phyloP scores from a whole-genome alignment of 371 early-diverging fungal species.

The Lichtheimia ornata region DNA sequence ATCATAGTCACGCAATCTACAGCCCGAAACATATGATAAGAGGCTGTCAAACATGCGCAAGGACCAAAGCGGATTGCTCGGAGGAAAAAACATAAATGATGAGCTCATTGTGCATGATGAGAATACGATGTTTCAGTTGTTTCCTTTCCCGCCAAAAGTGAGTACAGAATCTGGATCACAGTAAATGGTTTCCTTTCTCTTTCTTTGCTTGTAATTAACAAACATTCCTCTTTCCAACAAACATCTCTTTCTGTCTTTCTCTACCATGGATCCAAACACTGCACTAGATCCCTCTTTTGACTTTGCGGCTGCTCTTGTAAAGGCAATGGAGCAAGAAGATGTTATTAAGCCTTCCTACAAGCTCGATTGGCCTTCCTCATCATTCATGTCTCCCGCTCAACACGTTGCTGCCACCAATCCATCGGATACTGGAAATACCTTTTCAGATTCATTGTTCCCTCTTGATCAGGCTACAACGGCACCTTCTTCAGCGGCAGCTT shows the following conservation, averaged over 20 bases:
- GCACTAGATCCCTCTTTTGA: not conserved
- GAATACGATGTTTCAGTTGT: constrained; percentile 1
- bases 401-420: too few species aligned
- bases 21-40: too few species aligned
- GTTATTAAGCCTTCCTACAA: not conserved
- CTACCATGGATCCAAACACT: constrained; percentile 2
- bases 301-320: constrained; percentile 2
- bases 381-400: too few species aligned
- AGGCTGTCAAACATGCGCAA: too few species aligned
- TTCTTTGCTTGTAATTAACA: constrained; percentile 4
- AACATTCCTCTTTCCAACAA: constrained; percentile 2
- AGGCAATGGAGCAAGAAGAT: constrained; percentile 3
- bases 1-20: too few species aligned
- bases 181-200: too few species aligned
- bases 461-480: too few species aligned
- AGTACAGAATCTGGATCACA: too few species aligned
- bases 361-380: not conserved
- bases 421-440: too few species aligned
- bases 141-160: not conserved
- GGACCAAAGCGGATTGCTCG: too few species aligned
- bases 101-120: not conserved
- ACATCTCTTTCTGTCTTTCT: not conserved
- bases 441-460: too few species aligned
- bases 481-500: not conserved
- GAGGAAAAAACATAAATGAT: too few species aligned